phyloP scores from a whole-genome alignment of 768 basidiomycete species.

The Boletus barrowsii region DNA sequence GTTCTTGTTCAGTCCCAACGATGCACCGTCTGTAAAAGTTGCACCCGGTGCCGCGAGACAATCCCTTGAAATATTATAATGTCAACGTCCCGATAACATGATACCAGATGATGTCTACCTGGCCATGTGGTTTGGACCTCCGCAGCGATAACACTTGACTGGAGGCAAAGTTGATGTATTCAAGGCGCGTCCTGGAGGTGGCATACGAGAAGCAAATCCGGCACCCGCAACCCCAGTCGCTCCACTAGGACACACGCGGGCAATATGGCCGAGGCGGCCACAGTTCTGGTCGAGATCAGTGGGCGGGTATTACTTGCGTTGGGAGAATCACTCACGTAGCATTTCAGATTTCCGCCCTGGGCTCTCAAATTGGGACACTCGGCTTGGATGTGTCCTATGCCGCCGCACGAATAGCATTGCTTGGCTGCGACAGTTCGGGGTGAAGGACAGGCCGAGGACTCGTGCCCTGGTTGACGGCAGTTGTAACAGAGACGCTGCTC shows the following conservation, averaged over 20 bases:
- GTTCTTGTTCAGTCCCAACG: constrained; percentile 48
- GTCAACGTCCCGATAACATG: constrained; percentile 8
- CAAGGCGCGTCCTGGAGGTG: constrained; percentile 71
- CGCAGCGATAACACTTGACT: constrained; percentile 88
- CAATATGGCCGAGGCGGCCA: constrained; percentile 80
- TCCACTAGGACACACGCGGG: constrained; percentile 66
- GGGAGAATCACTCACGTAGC: constrained; percentile 60
- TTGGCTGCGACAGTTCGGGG: constrained; percentile 81
- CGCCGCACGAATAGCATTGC: constrained; percentile 92
- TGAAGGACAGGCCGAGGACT: constrained; percentile 82
- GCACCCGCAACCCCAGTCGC: constrained; percentile 35
- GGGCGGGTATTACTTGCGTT: constrained; percentile 2
- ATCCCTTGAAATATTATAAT: constrained; percentile 46
- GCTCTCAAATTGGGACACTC: constrained; percentile 81
- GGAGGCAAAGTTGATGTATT: constrained; percentile 77
- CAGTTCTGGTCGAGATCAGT: constrained; percentile 51
- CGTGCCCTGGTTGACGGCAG: constrained; percentile 92
- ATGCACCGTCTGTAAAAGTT: constrained; percentile 43
- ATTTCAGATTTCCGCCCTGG: constrained; percentile 70
- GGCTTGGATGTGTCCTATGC: constrained; percentile 86
- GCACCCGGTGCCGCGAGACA: constrained; percentile 74
- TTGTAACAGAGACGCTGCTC: constrained; percentile 92
- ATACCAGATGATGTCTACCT: constrained; percentile 41
- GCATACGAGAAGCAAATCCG: constrained; percentile 62
- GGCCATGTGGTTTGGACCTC: constrained; percentile 85